These are phyloP conservation scores for Dactylellina haptotyla DNA, from an alignment of 2,329 filamentous ascomycete species.

Conservation along the genomic window DNA sequence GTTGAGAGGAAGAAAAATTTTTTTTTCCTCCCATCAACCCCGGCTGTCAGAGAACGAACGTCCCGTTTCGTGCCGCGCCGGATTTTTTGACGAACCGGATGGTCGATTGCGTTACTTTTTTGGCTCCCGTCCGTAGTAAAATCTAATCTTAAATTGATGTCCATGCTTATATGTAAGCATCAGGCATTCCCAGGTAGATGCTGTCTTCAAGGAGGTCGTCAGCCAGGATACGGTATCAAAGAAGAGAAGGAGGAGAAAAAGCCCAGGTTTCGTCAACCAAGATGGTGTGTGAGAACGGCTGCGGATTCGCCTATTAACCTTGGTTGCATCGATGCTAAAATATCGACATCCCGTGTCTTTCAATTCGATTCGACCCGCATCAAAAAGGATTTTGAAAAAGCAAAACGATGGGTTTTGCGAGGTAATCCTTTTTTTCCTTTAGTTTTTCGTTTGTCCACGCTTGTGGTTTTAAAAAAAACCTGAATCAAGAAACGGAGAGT, in stretches of 20 bases:
- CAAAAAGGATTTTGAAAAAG: constrained; percentile 25
- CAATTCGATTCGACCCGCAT: constrained; percentile 47
- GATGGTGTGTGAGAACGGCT: constrained; percentile 46
- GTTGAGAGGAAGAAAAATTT: constrained; percentile 23
- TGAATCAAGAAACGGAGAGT: constrained; percentile 35
- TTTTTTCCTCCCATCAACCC: constrained; percentile 6
- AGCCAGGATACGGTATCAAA: constrained; percentile 20
- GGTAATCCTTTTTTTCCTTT: constrained; percentile 2
- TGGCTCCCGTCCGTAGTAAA: constrained; percentile 33
- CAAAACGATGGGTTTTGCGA: constrained; percentile 2
- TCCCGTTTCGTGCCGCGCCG: constrained; percentile 54
- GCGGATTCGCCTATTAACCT: constrained; percentile 48
- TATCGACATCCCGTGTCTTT: constrained; percentile 54
- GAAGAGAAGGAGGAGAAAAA: constrained; percentile 23
- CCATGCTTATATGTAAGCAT: constrained; percentile 33
- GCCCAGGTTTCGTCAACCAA: constrained; percentile 25
- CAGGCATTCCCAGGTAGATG: constrained; percentile 35
- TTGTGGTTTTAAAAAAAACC: neutral
- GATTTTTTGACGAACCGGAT: constrained; percentile 46
- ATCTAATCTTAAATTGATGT: constrained; percentile 50
- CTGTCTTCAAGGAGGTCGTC: constrained; percentile 19
- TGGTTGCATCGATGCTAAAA: constrained; percentile 51
- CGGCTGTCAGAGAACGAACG: constrained; percentile 41
- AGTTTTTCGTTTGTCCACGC: neutral
- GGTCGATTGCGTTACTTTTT: constrained; percentile 54